Percentiles rank a stretch among this genome's conserved stretches.
Conservation (phyloP, 495 filamentous ascomycete species). For the Choiromyces venosus region DNA sequence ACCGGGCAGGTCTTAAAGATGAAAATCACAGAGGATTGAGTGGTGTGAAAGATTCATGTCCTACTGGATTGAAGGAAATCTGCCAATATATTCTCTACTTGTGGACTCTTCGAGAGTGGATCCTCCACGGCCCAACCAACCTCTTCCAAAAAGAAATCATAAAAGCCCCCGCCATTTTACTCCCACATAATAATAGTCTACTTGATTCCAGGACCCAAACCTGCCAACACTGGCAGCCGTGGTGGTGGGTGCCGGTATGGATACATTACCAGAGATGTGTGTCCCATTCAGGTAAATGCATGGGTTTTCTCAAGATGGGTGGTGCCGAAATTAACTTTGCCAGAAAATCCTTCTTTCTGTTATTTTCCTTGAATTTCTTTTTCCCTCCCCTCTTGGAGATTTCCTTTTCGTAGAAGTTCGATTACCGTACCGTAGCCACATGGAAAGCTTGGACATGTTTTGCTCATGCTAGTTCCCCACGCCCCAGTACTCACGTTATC, state of each 20-base stretch:
- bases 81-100: not conserved
- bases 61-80: not conserved
- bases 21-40: not conserved
- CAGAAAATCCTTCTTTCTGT: not conserved
- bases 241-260: not conserved
- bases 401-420: not conserved
- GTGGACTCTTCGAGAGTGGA: not conserved
- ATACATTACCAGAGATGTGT: not conserved
- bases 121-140: not conserved
- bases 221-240: not conserved
- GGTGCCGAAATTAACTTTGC: not conserved
- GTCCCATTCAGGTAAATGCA: not conserved
- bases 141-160: not conserved
- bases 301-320: not conserved
- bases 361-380: not conserved
- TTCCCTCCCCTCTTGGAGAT: not conserved
- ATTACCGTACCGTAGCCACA: not conserved
- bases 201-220: not conserved
- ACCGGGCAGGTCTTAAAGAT: not conserved
- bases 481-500: not conserved
- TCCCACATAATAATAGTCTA: not conserved
- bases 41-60: not conserved
- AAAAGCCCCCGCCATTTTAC: not conserved
- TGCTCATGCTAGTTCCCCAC: not conserved
- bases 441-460: not conserved